Percentiles rank a stretch among this genome's conserved stretches.
These are phyloP conservation scores for Leptographium wingfieldii DNA, from an alignment of 2,329 filamentous ascomycete species.

Conservation along the genomic window DNA sequence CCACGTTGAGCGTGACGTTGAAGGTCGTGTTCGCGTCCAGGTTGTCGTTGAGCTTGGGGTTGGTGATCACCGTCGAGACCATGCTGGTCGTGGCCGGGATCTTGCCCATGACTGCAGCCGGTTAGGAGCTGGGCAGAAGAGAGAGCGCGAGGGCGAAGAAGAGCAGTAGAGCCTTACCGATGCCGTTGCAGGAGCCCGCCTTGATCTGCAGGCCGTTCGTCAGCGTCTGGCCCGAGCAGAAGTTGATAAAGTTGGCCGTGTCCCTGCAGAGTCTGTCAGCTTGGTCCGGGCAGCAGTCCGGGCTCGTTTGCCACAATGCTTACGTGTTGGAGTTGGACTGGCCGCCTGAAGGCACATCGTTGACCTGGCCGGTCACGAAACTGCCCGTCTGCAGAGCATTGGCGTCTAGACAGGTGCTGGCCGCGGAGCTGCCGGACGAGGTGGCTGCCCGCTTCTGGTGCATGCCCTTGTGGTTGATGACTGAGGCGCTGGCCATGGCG, in stretches of 20 bases:
- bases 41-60: constrained; percentile 38
- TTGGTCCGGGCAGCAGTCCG: too few species aligned
- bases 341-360: constrained; percentile 25
- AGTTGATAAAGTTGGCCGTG: constrained; percentile 51
- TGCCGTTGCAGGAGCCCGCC: constrained; percentile 51
- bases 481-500: constrained; percentile 31
- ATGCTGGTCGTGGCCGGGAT: constrained; percentile 43
- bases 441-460: neutral
- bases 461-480: constrained; percentile 22
- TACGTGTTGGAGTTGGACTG: constrained; percentile 41
- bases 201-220: constrained; percentile 50
- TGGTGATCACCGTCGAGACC: constrained; percentile 43
- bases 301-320: constrained; percentile 14
- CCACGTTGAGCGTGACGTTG: constrained; percentile 37
- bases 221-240: constrained; percentile 39
- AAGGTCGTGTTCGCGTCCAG: constrained; percentile 36
- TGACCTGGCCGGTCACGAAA: constrained; percentile 32
- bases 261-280: constrained; percentile 29
- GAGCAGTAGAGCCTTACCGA: constrained; percentile 29
- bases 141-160: neutral
- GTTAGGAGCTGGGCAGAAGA: neutral
- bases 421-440: constrained; percentile 13
- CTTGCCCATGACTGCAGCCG: constrained; percentile 41
- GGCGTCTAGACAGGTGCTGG: constrained; percentile 25
- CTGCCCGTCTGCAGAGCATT: constrained; percentile 38